Conservation (phyloP, 2,329 filamentous ascomycete species). For the Aureobasidium sp. region DNA sequence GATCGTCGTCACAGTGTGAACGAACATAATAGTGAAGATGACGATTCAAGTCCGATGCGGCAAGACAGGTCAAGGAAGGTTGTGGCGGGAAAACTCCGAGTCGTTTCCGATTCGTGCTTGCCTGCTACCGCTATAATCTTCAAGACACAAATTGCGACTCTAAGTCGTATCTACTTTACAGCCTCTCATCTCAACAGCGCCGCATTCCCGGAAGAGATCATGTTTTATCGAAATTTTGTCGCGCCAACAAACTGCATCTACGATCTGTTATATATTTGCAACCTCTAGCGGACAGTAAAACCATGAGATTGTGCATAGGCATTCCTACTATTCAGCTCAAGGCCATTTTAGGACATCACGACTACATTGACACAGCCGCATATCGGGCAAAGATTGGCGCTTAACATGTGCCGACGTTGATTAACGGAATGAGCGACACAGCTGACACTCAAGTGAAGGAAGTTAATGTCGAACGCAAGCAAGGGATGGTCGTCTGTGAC, state of each 20-base stretch:
- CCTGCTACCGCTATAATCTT: background rate
- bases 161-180: constrained; percentile 1
- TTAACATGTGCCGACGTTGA: background rate
- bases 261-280: background rate
- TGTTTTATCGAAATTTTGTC: background rate
- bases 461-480: background rate
- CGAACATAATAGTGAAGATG: background rate
- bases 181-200: background rate
- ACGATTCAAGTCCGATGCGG: background rate
- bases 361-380: background rate
- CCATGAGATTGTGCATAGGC: background rate
- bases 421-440: background rate
- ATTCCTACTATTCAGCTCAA: background rate
- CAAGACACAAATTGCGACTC: background rate
- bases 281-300: background rate
- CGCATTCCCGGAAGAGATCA: background rate
- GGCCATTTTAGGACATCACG: background rate
- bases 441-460: background rate
- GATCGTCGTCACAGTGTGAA: background rate
- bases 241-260: background rate
- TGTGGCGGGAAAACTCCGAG: background rate
- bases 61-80: background rate
- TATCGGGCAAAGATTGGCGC: background rate
- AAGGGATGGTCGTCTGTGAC: constrained; percentile 2
- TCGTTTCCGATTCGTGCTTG: background rate